These are phyloP conservation scores for Rosa lucieae DNA, from an alignment of 306 rosid genomes.

Conservation along the genomic window DNA sequence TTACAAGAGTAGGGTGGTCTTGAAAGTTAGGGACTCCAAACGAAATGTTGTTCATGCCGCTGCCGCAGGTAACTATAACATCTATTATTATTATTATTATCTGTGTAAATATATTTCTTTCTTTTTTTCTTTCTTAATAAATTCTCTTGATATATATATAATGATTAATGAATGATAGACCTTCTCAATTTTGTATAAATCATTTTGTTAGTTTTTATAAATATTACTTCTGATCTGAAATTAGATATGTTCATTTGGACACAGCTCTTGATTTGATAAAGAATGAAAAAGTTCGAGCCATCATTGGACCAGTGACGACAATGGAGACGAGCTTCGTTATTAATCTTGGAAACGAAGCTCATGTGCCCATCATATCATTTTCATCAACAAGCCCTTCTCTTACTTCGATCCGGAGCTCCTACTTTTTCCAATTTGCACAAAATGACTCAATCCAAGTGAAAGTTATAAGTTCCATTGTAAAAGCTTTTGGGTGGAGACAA, in stretches of 20 bases:
- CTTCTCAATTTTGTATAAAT: background rate
- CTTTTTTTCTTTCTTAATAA: background rate
- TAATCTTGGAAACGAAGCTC: slow-evolving; percentile 28
- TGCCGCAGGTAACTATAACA: slow-evolving; percentile 20
- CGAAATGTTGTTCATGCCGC: slow-evolving; percentile 23
- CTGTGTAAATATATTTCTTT: background rate
- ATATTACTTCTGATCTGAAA: background rate
- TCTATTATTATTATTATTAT: background rate
- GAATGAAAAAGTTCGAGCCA: slow-evolving; percentile 33
- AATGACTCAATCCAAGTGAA: slow-evolving; percentile 42
- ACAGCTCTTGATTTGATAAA: slow-evolving; percentile 34
- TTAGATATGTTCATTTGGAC: background rate
- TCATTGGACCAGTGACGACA: slow-evolving; percentile 35
- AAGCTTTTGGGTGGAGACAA: slow-evolving; percentile 56
- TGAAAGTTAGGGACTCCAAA: slow-evolving; percentile 13
- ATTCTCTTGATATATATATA: too few species aligned
- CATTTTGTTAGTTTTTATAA: background rate
- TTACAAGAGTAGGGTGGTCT: slow-evolving; percentile 9
- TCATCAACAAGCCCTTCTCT: slow-evolving; percentile 63
- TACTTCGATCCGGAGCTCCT: slow-evolving; percentile 37
- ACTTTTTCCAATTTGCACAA: slow-evolving; percentile 48
- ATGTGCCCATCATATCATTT: slow-evolving; percentile 38
- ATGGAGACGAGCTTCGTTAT: slow-evolving; percentile 29
- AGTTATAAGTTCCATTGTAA: slow-evolving; percentile 38
- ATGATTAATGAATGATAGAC: background rate